Evolutionary conservation across 2,329 filamentous ascomycete genomes (phyloP).

Genomic region (Aspergillus melleus): DNA sequence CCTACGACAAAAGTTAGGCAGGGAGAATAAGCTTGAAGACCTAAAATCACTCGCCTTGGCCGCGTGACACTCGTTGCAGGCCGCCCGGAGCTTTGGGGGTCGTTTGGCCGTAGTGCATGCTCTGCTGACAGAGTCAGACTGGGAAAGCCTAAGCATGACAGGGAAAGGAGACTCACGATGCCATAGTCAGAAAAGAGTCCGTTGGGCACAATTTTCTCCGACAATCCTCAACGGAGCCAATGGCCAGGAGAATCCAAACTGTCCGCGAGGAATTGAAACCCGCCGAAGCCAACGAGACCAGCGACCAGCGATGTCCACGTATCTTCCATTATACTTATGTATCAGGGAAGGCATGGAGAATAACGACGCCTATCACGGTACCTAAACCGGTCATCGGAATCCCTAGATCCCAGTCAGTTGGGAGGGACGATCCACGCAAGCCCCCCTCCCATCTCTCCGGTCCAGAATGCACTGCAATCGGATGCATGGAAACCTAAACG

Average conservation of each 20-base stretch:
- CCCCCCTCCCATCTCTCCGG: background rate
- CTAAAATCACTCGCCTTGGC: slow-evolving; percentile 9
- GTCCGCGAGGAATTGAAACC: background rate
- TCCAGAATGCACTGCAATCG: background rate
- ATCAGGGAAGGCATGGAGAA: background rate
- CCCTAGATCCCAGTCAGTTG: background rate
- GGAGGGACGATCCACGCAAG: background rate
- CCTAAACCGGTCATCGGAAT: background rate
- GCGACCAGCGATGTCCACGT: background rate
- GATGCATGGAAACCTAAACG: background rate
- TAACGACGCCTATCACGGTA: background rate
- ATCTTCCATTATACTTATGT: background rate
- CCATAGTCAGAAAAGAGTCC: slow-evolving; percentile 1
- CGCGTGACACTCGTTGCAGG: slow-evolving; percentile 19
- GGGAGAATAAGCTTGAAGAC: background rate
- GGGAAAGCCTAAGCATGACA: background rate
- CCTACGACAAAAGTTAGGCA: slow-evolving; percentile 1
- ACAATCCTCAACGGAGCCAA: background rate
- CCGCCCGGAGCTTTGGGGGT: slow-evolving; percentile 16
- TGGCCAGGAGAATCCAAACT: background rate
- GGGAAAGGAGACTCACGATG: slow-evolving; percentile 4
- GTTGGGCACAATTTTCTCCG: background rate
- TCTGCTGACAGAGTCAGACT: slow-evolving; percentile 4
- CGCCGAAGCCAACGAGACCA: background rate
- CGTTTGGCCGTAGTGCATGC: slow-evolving; percentile 9